Base-by-base conservation (phyloP, 352 stramenopile genomes). In the Blastocystis sp. region DNA sequence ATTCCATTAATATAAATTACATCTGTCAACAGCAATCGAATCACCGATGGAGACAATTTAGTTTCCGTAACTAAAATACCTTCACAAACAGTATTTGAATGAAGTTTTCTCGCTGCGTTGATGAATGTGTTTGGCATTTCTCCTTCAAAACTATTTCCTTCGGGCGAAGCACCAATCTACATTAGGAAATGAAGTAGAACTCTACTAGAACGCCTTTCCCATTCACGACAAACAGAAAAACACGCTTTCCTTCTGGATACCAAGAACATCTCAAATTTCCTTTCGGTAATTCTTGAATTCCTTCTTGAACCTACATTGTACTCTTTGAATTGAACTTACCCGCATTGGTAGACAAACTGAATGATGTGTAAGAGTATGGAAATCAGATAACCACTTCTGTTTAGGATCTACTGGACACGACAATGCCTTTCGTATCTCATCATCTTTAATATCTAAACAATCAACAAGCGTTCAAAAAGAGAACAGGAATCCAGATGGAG, bases 1-100 rank as follows among this genome's bases (percentile, higher is more conserved):
- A 84, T 84, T n/a, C 73, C 73, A 30, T 84, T 84, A 37, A 84
- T 84, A 30, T 64, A 69, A 54, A 84, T 24, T 2, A 84, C 73
- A 42, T 84, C 73, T 11, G 53, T 33, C 30, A 84, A 57, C 15
- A 84, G 27, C 2, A 84, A 51, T 24, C 73, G 73, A 11, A 30
- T 33, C 6, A 84, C 0, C 5, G 53, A 37, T 19, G 73, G 73
- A 15, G 40, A 54, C 30, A 42, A 40, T 24, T 17, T 53, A 33
- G 37, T 66, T n/a, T 84, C 73, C 22, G 35, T 53, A 33, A 84
- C 73, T 11, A 84, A 3, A 40, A 69, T 24, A 15, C 73, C 73
- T 19, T 84, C 73, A 51, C 73, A 84, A 35, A 84, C 22, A 17
- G 73, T 84, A 57, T 66, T 66, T 6, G 42, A 17, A 30, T 84